phyloP scores from a whole-genome alignment of 75 land plant genomes.

The Pinus taeda region DNA sequence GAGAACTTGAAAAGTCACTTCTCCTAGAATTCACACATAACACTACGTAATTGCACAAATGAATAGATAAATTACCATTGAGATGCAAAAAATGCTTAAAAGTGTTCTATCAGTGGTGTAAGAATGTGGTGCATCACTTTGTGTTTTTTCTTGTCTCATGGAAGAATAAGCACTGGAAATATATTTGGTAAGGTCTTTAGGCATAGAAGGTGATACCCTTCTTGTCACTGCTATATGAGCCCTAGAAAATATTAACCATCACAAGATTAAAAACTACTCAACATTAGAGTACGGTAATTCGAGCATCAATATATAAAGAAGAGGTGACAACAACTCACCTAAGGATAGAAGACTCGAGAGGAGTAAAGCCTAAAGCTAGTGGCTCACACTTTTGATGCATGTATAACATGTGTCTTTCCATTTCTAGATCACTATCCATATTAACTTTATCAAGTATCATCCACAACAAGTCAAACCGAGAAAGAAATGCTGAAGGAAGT shows the following conservation, averaged over 20 bases:
- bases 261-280: neutral
- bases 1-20: neutral
- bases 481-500: slow-evolving; percentile 92
- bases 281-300: neutral
- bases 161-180: slow-evolving; percentile 87
- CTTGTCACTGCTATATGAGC: slow-evolving; percentile 91
- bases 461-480: slow-evolving; percentile 96
- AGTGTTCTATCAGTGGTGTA: slow-evolving; percentile 96
- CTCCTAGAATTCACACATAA: neutral
- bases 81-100: slow-evolving; percentile 88
- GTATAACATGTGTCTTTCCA: slow-evolving; percentile 90
- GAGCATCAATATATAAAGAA: neutral
- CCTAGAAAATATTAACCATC: slow-evolving; percentile 27
- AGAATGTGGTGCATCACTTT: slow-evolving; percentile 84
- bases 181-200: slow-evolving; percentile 77
- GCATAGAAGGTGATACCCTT: slow-evolving; percentile 64
- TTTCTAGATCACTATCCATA: slow-evolving; percentile 89
- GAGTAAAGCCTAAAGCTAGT: slow-evolving; percentile 81
- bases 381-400: slow-evolving; percentile 84
- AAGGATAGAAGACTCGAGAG: slow-evolving; percentile 80
- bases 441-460: slow-evolving; percentile 88
- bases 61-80: slow-evolving; percentile 57
- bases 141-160: slow-evolving; percentile 91
- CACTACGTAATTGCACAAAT: slow-evolving; percentile 6
- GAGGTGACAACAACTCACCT: slow-evolving; percentile 34